Evolutionary conservation across 1,284 basidiomycete genomes (phyloP).

Genomic region (Mycosarcoma mackinlayi): DNA sequence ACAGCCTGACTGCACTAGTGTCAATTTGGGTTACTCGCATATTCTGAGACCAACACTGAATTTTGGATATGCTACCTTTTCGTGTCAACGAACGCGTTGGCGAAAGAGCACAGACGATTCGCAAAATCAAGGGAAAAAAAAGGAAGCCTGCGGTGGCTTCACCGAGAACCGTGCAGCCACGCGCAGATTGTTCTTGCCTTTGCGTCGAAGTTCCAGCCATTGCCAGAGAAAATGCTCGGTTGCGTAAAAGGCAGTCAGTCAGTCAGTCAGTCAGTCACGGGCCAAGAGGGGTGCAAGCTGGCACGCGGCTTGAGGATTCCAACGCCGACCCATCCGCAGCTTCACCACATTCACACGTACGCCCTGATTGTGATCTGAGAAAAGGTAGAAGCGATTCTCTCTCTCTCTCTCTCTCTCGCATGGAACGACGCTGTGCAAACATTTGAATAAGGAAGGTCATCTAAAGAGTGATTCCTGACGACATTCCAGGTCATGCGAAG

Average conservation of each 20-base stretch:
- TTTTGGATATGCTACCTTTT: not conserved
- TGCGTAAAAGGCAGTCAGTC: not conserved
- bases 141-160: constrained; percentile 3
- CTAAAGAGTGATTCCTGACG: not conserved
- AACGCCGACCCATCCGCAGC: no score
- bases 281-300: not conserved
- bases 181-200: constrained; percentile 28
- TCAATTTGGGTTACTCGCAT: no score
- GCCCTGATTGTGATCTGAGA: no score
- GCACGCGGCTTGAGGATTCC: no score
- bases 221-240: not conserved
- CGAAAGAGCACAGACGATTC: constrained; percentile 1
- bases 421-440: no score
- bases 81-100: not conserved
- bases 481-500: no score
- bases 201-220: constrained; percentile 1
- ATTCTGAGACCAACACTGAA: constrained; percentile 7
- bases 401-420: not conserved
- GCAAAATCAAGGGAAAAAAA: no score
- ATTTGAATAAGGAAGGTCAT: no score
- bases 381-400: no score
- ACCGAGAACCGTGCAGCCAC: constrained; percentile 41
- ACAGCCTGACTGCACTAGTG: no score
- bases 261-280: not conserved
- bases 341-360: no score